Conservation (phyloP, 2,329 filamentous ascomycete genomes). For the Fusarium zealandicum region DNA sequence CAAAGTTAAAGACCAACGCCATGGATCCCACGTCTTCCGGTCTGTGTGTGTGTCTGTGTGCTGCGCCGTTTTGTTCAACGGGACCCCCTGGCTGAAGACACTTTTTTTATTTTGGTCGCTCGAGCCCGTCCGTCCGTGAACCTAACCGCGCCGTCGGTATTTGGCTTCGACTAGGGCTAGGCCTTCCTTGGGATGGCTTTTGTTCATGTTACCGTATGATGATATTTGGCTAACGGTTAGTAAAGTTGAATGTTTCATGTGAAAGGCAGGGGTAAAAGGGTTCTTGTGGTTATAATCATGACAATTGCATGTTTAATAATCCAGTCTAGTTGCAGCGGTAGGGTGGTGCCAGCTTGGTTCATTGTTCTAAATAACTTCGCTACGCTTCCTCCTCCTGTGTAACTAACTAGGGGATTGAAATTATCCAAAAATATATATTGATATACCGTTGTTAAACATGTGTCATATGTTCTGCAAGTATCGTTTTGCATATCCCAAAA, state of each 20-base stretch:
- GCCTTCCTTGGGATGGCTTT: not conserved
- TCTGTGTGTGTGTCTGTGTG: slow-evolving; percentile 2
- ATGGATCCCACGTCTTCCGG: slow-evolving; percentile 1
- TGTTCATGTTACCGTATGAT: not conserved
- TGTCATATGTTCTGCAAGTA: too few species aligned
- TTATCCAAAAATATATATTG: too few species aligned
- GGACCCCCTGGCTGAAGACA: not conserved
- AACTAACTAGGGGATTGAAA: too few species aligned
- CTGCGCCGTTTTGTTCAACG: not conserved
- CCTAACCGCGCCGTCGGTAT: slow-evolving; percentile 12
- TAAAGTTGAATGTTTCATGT: not conserved
- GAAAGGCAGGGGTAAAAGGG: not conserved
- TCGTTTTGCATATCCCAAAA: too few species aligned
- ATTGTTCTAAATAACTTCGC: too few species aligned
- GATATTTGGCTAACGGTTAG: not conserved
- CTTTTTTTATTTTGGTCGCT: not conserved
- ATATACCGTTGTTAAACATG: too few species aligned
- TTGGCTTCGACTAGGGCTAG: slow-evolving; percentile 1
- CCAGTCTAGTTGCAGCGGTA: too few species aligned
- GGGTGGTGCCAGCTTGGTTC: too few species aligned
- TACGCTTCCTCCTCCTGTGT: too few species aligned
- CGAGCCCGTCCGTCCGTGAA: slow-evolving; percentile 10
- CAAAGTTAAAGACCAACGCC: not conserved
- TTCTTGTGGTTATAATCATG: too few species aligned
- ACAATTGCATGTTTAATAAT: too few species aligned